Conservation (phyloP, 2,329 filamentous ascomycete genomes). For the Ophiostoma himal-ulmi region DNA sequence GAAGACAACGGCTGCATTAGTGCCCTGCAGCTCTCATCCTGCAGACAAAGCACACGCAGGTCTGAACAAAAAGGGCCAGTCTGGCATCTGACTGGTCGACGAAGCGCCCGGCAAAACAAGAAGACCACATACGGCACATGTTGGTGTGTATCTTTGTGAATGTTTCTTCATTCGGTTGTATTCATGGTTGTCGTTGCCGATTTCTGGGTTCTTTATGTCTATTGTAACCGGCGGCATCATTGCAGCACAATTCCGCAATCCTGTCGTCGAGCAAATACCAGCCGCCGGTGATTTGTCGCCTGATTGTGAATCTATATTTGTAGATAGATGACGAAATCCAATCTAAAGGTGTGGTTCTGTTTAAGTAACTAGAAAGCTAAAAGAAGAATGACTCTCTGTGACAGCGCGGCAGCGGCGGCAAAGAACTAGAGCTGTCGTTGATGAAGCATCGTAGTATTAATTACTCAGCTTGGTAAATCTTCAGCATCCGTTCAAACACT, state of each 20-base stretch:
- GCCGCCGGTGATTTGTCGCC: background rate
- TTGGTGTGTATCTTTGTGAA: too few relatives aligned
- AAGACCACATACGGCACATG: background rate
- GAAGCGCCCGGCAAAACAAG: conserved; percentile 20
- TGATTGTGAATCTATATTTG: background rate
- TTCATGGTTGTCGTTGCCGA: background rate
- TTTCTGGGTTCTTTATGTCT: background rate
- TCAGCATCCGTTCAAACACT: too few relatives aligned
- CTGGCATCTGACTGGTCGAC: conserved; percentile 20
- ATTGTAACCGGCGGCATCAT: background rate
- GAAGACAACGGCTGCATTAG: conserved; percentile 17
- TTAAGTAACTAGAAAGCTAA: too few relatives aligned
- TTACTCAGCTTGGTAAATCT: background rate
- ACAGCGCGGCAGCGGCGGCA: conserved; percentile 1
- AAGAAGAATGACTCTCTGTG: background rate
- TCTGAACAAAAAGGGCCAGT: background rate
- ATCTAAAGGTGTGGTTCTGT: too few relatives aligned
- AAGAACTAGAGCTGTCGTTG: background rate
- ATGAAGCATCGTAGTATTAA: background rate
- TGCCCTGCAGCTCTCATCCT: conserved; percentile 17
- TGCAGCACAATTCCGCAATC: too few relatives aligned
- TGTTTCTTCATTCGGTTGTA: background rate
- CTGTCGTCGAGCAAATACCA: background rate
- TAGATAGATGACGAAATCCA: background rate
- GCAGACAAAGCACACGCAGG: conserved; percentile 13